phyloP scores from a whole-genome alignment of 164 flowering plant species.

The Chimonanthus praecox region DNA sequence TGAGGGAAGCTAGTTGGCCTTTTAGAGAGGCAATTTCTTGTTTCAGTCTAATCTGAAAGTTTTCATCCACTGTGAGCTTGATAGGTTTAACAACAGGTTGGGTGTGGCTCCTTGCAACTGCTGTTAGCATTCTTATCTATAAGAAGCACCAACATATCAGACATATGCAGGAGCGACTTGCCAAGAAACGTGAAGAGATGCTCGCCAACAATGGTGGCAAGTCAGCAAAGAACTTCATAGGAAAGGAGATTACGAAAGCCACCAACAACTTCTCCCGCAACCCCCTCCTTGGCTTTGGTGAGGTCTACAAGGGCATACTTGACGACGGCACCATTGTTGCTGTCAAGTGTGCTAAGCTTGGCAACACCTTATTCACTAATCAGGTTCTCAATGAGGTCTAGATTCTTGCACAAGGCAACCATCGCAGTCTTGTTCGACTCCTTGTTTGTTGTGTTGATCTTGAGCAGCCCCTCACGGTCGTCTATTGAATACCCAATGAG shows the following conservation, averaged over 20 bases:
- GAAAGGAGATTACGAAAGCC: constrained; percentile 50
- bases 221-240: constrained; percentile 46
- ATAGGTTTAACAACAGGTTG: constrained; percentile 39
- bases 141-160: constrained; percentile 29
- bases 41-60: constrained; percentile 15
- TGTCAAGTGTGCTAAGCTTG: constrained; percentile 57
- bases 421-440: constrained; percentile 16
- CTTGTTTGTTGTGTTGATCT: constrained; percentile 19
- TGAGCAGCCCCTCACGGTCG: constrained; percentile 19
- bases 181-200: constrained; percentile 45
- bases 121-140: constrained; percentile 27
- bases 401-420: constrained; percentile 52
- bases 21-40: constrained; percentile 46
- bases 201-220: constrained; percentile 33
- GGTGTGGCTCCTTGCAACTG: constrained; percentile 20
- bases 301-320: constrained; percentile 53
- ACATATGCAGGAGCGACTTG: constrained; percentile 34
- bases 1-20: constrained; percentile 37
- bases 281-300: constrained; percentile 60
- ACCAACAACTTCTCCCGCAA: constrained; percentile 49
- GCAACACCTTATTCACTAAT: constrained; percentile 51
- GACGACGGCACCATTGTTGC: constrained; percentile 49
- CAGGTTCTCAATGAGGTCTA: constrained; percentile 67
- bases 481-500: constrained; percentile 18
- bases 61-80: neutral